These are phyloP conservation scores for Turnera subulata DNA, from an alignment of 345 rosid species.

Conservation along the genomic window DNA sequence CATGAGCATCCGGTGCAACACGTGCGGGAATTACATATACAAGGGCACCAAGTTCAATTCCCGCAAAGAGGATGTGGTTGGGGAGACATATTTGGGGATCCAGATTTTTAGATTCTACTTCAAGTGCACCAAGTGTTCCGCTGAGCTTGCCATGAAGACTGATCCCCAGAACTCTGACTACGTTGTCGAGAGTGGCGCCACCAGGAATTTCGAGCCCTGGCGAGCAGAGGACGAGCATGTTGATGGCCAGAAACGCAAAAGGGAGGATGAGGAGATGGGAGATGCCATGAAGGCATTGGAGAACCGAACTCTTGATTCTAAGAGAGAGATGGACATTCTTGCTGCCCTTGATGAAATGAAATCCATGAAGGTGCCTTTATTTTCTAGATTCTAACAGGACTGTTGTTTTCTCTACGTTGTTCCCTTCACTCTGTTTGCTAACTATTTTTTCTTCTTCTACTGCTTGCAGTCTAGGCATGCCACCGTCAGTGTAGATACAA, in stretches of 20 bases:
- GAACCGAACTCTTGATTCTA: conserved; percentile 84
- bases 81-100: conserved; percentile 92
- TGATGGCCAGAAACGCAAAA: conserved; percentile 50
- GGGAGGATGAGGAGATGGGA: conserved; percentile 88
- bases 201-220: conserved; percentile 94
- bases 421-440: not conserved
- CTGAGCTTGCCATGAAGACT: conserved; percentile 80
- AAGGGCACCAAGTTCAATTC: conserved; percentile 94
- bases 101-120: conserved; percentile 88
- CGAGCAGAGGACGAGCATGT: conserved; percentile 81
- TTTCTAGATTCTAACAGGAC: too few species aligned
- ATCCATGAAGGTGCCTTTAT: conserved; percentile 30
- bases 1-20: conserved; percentile 90
- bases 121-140: conserved; percentile 93
- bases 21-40: conserved; percentile 87
- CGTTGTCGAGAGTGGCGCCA: conserved; percentile 77
- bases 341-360: conserved; percentile 91
- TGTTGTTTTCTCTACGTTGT: not conserved
- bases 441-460: not conserved
- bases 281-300: conserved; percentile 95
- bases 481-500: conserved; percentile 80
- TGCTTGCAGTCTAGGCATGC: conserved; percentile 81
- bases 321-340: conserved; percentile 90
- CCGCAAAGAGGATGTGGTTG: conserved; percentile 80
- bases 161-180: conserved; percentile 98